Percentiles rank a stretch among this genome's conserved stretches.
These are phyloP conservation scores for Omphalea diandra DNA, from an alignment of 441 rosid genomes.

Conservation along the genomic window DNA sequence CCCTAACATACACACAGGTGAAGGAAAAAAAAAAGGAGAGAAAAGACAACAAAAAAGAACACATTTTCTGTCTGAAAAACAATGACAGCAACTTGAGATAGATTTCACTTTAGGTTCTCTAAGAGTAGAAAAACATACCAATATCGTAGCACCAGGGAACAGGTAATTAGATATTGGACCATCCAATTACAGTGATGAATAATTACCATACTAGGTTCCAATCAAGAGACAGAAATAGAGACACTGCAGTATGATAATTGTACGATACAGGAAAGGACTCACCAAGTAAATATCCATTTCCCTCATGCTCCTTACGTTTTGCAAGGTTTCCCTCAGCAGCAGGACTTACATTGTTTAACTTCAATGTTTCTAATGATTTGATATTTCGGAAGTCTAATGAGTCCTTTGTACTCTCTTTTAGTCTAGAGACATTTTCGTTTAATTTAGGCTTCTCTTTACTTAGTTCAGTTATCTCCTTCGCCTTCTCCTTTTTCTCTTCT, in stretches of 20 bases:
- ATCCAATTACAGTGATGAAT: constrained; percentile 19
- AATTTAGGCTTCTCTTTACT: constrained; percentile 37
- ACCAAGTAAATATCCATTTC: constrained; percentile 60
- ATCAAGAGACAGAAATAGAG: constrained; percentile 20
- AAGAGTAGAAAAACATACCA: constrained; percentile 33
- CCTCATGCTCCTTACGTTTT: constrained; percentile 53
- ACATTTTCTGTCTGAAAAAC: too few species aligned
- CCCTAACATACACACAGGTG: neutral
- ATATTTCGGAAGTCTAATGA: constrained; percentile 29
- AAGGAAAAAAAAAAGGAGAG: too few species aligned
- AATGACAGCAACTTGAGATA: neutral
- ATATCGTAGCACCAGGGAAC: constrained; percentile 20
- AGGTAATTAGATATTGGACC: constrained; percentile 20
- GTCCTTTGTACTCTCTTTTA: constrained; percentile 33
- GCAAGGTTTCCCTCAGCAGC: constrained; percentile 36
- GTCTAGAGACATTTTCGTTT: constrained; percentile 27
- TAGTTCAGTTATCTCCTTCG: constrained; percentile 33
- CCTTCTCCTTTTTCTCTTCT: constrained; percentile 45
- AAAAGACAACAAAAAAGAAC: neutral
- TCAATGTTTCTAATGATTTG: constrained; percentile 30
- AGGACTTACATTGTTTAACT: constrained; percentile 25
- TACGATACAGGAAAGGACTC: constrained; percentile 45
- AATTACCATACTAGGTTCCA: constrained; percentile 19
- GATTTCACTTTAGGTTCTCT: constrained; percentile 14
- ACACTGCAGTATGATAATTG: constrained; percentile 19